Evolutionary conservation across 2,329 filamentous ascomycete genomes (phyloP).

Genomic region (Colletotrichum viniferum): DNA sequence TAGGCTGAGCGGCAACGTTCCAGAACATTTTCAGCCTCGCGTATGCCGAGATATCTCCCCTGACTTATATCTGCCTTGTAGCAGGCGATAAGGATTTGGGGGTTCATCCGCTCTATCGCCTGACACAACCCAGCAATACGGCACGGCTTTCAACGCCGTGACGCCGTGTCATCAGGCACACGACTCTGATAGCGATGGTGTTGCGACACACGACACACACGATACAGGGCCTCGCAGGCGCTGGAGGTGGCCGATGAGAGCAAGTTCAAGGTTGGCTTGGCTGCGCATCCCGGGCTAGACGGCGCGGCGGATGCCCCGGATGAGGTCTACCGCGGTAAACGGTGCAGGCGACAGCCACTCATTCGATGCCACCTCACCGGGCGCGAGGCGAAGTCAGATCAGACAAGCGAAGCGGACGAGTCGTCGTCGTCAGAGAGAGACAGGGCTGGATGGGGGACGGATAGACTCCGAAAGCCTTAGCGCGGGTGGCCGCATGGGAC

Average conservation of each 20-base stretch:
- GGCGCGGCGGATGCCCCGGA: conserved; percentile 9
- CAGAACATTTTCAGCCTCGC: neutral
- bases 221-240: neutral
- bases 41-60: neutral
- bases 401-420: neutral
- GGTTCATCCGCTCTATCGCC: neutral
- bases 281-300: neutral
- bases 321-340: neutral
- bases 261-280: neutral
- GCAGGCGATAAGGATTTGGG: neutral
- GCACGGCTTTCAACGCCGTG: neutral
- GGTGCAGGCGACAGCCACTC: neutral
- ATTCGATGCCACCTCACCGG: conserved; percentile 8
- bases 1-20: neutral
- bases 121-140: neutral
- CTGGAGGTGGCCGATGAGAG: neutral
- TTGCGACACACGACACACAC: neutral
- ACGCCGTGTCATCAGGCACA: neutral
- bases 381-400: neutral
- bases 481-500: conserved; percentile 1
- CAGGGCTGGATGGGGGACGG: neutral
- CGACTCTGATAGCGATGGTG: neutral
- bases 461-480: conserved; percentile 7
- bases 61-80: neutral
- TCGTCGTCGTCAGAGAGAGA: neutral